These are phyloP conservation scores for Trichoderma koningii DNA, from an alignment of 2,329 filamentous ascomycete genomes.

Conservation along the genomic window DNA sequence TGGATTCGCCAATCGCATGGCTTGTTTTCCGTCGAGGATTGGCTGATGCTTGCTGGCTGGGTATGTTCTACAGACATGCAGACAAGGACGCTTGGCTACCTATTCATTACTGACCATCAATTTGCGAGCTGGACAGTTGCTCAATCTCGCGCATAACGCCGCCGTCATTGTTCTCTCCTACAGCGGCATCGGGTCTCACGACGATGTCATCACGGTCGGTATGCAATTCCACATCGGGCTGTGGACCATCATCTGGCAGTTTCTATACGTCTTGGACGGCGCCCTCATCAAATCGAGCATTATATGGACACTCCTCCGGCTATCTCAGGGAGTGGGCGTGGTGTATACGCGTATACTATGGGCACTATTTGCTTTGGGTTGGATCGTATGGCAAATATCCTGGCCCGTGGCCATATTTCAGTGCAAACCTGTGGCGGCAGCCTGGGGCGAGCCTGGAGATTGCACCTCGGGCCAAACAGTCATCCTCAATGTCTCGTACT, in stretches of 20 bases:
- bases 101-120: too few relatives aligned
- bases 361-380: background rate
- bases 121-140: background rate
- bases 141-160: conserved; percentile 7
- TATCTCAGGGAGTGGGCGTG: background rate
- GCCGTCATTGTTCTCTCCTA: conserved; percentile 1
- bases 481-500: conserved; percentile 15
- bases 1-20: background rate
- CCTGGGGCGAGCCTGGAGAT: conserved; percentile 5
- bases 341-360: background rate
- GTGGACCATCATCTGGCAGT: conserved; percentile 11
- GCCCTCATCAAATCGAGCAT: conserved; percentile 10
- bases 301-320: conserved; percentile 1
- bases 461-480: background rate
- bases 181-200: background rate
- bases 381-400: conserved; percentile 4
- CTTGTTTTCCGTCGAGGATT: background rate
- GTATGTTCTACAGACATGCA: background rate
- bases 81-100: too few relatives aligned
- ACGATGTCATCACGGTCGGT: conserved; percentile 8
- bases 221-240: conserved; percentile 8
- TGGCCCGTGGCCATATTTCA: conserved; percentile 8
- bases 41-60: conserved; percentile 4
- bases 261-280: conserved; percentile 4
- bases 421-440: conserved; percentile 2